Evolutionary conservation across 257 asterid species (phyloP), one percentile per base, ranked within the genome.

Genomic region (Fraxinus excelsior): DNA sequence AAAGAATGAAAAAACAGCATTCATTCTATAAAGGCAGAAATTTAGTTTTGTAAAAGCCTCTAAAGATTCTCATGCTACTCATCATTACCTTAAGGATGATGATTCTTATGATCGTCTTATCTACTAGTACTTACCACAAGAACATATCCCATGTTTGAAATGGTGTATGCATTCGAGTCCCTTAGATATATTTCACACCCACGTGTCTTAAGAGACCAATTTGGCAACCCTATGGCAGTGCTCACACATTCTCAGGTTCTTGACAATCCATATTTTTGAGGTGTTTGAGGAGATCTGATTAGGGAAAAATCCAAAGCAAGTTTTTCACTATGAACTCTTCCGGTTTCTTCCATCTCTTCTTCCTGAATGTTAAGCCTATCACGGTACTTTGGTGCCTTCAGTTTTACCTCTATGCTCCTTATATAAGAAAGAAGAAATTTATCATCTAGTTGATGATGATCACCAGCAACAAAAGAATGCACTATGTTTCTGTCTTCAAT

Each of bases 111-210:
- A 37, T 26, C 5, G 16, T 14, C 64, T 29, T 37, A 58, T 34
- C 85, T 89, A 93, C 95, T 97, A 94, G 81, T 91, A 94, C 51
- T 89, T 88, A 26, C 89, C 88, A 82, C 96, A 94, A 72, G 98
- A 91, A 84, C 96, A 90, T n/a, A 67, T 76, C 44, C 96, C 96
- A 19, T 90, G 62, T 71, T 84, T 84, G 81, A 94, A 89, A 90
- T 86, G 96, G 84, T 93, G 98, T 51, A 93, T 83, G 84, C 94
- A 91, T 82, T 87, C n/a, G 95, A 77, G 70, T 93, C 97, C 25
- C 75, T 76, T 29, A 91, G 18, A 51, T 86, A 88, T 86, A 93
- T 87, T 76, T 88, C 91, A 75, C 91, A 78, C 10, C 76, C 76
- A 58, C 79, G 82, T 44, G 71, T 80, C 62, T 74, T 79, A 18